phyloP scores from a whole-genome alignment of 768 basidiomycete genomes.

The Tephrocybe rancida region DNA sequence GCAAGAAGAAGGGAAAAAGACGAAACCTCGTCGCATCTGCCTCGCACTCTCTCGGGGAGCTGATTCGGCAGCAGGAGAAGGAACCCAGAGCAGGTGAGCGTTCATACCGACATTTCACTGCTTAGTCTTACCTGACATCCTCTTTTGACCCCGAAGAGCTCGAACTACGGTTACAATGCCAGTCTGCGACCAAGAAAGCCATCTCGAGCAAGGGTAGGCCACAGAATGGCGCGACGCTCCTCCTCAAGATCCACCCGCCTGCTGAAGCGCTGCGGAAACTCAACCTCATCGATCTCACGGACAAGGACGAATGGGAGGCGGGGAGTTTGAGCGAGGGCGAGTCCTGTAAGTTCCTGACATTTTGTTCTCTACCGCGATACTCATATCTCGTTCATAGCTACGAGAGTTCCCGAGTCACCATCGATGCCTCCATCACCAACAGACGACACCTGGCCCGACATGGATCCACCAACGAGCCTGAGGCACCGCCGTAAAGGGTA shows the following conservation, averaged over 20 bases:
- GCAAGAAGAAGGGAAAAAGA: conserved; percentile 66
- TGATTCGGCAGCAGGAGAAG: conserved; percentile 48
- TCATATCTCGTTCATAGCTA: conserved; percentile 2
- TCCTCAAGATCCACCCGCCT: conserved; percentile 29
- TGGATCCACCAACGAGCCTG: conserved; percentile 4
- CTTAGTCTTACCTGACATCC: not conserved
- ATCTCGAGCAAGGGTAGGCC: conserved; percentile 38
- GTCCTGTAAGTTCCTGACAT: conserved; percentile 14
- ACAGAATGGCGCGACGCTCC: conserved; percentile 40
- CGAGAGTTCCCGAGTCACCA: conserved; percentile 11
- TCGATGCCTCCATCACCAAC: conserved; percentile 20
- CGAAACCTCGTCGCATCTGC: conserved; percentile 56
- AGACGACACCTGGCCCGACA: conserved; percentile 11
- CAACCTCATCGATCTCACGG: not conserved
- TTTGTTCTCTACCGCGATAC: not conserved
- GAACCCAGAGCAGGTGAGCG: conserved; percentile 42
- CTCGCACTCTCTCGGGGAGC: conserved; percentile 52
- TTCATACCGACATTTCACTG: not conserved
- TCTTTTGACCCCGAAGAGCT: conserved; percentile 31
- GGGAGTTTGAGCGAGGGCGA: conserved; percentile 7
- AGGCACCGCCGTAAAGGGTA: conserved; percentile 41
- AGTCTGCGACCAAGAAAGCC: conserved; percentile 30
- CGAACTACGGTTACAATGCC: conserved; percentile 49
- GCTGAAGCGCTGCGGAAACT: not conserved
- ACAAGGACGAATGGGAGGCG: conserved; percentile 4